Conservation (phyloP, 225 moss, liverwort and hornwort species). For the Thuidium tamariscinum region DNA sequence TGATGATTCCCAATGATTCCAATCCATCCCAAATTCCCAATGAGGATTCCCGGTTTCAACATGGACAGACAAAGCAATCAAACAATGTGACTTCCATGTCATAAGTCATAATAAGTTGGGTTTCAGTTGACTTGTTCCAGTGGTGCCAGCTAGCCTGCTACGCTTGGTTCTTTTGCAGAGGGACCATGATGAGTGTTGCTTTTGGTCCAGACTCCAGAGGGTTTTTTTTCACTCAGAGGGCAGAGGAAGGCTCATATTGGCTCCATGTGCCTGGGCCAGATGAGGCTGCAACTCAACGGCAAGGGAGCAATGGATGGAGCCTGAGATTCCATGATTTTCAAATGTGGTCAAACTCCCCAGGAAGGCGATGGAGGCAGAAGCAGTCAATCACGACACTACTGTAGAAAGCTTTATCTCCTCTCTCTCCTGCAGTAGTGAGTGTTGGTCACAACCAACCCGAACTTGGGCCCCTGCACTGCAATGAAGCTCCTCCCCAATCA, state of each 20-base stretch:
- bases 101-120: background rate
- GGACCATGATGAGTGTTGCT: background rate
- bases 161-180: background rate
- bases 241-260: background rate
- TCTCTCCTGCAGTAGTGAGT: no score
- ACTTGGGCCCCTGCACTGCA: no score
- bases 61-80: background rate
- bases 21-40: no score
- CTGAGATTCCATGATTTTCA: background rate
- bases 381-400: background rate
- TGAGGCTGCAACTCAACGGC: background rate
- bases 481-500: background rate
- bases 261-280: background rate
- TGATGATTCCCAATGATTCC: no score
- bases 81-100: background rate
- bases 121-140: background rate
- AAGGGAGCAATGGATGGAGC: no score
- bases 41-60: background rate
- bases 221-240: background rate
- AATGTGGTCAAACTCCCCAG: background rate
- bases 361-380: no score
- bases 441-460: background rate
- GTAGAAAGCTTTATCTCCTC: background rate
- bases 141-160: background rate
- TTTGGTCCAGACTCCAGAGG: background rate